Evolutionary conservation across 169 alveolate genomes (phyloP).

Genomic region (Ichthyophthirius multifiliis): DNA sequence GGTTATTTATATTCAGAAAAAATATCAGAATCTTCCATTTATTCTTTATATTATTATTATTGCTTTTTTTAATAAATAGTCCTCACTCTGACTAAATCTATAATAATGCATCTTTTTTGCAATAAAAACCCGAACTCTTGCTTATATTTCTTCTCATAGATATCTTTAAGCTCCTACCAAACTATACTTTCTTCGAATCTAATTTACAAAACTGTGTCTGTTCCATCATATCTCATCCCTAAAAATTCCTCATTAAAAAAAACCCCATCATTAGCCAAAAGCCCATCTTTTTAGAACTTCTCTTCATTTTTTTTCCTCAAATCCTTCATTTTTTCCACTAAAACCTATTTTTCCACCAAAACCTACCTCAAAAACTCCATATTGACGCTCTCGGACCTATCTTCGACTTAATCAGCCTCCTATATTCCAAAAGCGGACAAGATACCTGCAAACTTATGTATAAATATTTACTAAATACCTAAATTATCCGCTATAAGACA

Average conservation of each 20-base stretch:
- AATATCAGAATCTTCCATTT: neutral
- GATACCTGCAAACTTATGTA: slow-evolving; percentile 81
- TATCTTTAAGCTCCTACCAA: slow-evolving; percentile 1
- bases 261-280: neutral
- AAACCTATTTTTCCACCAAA: no score
- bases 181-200: slow-evolving; percentile 15
- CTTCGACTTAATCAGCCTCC: neutral
- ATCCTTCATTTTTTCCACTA: no score
- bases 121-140: slow-evolving; percentile 66
- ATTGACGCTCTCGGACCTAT: no score
- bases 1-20: neutral
- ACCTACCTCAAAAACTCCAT: no score
- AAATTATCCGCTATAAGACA: slow-evolving; percentile 72
- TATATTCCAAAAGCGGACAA: slow-evolving; percentile 86
- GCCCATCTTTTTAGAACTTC: no score
- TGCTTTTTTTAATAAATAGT: slow-evolving; percentile 22
- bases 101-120: slow-evolving; percentile 34
- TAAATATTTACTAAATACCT: slow-evolving; percentile 62
- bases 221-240: slow-evolving; percentile 40
- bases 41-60: neutral
- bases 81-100: slow-evolving; percentile 60
- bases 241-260: neutral
- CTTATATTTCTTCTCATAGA: slow-evolving; percentile 36
- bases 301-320: no score
- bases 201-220: slow-evolving; percentile 66